Evolutionary conservation across 2,329 filamentous ascomycete genomes (phyloP).

Genomic region (Pseudogymnoascus verrucosus): DNA sequence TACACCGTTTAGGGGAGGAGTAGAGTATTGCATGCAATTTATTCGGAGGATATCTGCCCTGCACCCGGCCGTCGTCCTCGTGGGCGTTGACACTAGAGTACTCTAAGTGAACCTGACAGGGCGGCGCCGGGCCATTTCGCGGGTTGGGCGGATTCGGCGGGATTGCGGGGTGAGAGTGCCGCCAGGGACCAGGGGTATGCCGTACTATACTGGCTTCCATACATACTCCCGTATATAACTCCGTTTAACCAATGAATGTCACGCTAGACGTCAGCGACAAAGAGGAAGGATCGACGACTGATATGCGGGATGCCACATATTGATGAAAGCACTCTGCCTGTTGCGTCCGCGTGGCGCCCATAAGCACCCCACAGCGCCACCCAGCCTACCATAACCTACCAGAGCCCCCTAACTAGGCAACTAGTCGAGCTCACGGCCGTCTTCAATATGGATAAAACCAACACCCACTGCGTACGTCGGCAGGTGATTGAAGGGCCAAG

Average conservation of each 20-base stretch:
- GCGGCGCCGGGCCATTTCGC: not conserved
- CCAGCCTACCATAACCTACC: not conserved
- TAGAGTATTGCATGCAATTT: not conserved
- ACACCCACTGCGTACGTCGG: not conserved
- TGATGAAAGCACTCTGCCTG: not conserved
- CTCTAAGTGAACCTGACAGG: not conserved
- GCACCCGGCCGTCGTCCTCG: not conserved
- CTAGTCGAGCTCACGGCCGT: not conserved
- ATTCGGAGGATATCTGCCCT: not conserved
- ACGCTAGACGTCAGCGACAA: not conserved
- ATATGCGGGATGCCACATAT: not conserved
- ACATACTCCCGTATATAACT: slow-evolving; percentile 1
- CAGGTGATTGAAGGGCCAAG: slow-evolving; percentile 4
- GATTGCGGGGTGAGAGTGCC: slow-evolving; percentile 5
- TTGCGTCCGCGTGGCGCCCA: slow-evolving; percentile 3
- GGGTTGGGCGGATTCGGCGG: not conserved
- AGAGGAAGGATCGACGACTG: not conserved
- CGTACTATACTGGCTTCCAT: not conserved
- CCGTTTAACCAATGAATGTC: not conserved
- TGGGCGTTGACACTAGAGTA: not conserved
- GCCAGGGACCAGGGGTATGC: slow-evolving; percentile 1
- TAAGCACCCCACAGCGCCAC: not conserved
- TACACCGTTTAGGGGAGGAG: not conserved
- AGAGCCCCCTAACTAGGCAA: not conserved
- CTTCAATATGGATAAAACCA: not conserved